Conservation (phyloP, 768 basidiomycete genomes). For the Psilocybe cyanescens region DNA sequence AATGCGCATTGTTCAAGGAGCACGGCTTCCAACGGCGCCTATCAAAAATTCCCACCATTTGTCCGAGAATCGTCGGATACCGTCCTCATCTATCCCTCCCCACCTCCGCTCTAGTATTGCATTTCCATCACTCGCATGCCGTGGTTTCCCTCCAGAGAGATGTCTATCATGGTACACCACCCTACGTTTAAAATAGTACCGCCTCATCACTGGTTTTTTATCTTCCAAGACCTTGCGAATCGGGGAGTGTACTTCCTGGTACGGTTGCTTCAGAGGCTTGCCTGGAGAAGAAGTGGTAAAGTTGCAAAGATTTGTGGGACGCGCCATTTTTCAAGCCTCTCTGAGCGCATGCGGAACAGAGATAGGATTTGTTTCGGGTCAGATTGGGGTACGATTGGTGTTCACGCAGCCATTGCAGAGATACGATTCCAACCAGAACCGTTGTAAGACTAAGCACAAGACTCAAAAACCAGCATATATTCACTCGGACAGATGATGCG, state of each 20-base stretch:
- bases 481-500: slow-evolving; percentile 1
- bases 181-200: neutral
- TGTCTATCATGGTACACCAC: neutral
- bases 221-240: neutral
- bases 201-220: neutral
- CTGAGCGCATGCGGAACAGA: slow-evolving; percentile 17
- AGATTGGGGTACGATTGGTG: slow-evolving; percentile 11
- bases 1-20: no score
- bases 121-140: neutral
- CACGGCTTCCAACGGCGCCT: neutral
- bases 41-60: slow-evolving; percentile 1
- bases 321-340: slow-evolving; percentile 18
- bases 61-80: neutral
- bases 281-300: slow-evolving; percentile 19
- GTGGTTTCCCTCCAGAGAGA: neutral
- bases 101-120: neutral
- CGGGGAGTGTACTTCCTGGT: neutral
- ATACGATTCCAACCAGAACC: slow-evolving; percentile 20
- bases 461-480: slow-evolving; percentile 20
- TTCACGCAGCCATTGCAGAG: slow-evolving; percentile 23
- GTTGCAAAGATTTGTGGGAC: slow-evolving; percentile 19
- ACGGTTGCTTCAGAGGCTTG: neutral
- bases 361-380: slow-evolving; percentile 7
- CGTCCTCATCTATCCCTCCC: neutral
- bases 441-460: slow-evolving; percentile 20